Conservation (phyloP, 306 rosid genomes). For the Prunus mongolica region DNA sequence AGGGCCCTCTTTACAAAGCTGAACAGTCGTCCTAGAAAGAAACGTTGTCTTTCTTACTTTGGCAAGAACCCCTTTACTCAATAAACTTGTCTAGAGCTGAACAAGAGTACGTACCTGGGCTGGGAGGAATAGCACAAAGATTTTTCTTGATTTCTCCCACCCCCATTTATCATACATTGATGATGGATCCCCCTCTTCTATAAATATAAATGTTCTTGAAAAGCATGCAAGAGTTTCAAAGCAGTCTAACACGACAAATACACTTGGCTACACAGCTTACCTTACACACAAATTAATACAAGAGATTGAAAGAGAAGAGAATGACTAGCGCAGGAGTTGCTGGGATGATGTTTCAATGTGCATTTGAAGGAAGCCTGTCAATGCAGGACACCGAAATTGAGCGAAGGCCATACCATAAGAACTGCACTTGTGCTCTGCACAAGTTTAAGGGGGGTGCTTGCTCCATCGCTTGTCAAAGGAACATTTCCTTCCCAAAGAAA, state of each 20-base stretch:
- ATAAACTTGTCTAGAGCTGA: neutral
- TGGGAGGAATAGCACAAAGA: neutral
- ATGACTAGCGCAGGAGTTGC: conserved; percentile 40
- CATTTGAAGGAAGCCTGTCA: conserved; percentile 60
- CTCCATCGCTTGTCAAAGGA: neutral
- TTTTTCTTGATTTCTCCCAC: conserved; percentile 8
- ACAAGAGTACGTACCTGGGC: neutral
- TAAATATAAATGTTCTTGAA: neutral
- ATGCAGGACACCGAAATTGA: conserved; percentile 45
- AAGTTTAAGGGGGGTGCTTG: neutral
- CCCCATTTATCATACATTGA: neutral
- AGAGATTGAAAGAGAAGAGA: neutral
- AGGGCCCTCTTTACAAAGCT: no score
- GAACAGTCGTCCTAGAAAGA: neutral
- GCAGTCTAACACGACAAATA: neutral
- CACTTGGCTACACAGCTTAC: neutral
- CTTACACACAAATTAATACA: neutral
- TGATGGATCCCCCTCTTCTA: no score
- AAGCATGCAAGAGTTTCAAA: conserved; percentile 8
- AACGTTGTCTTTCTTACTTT: neutral
- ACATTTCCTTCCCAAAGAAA: conserved; percentile 34
- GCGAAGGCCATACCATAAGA: conserved; percentile 64
- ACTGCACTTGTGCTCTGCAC: conserved; percentile 34
- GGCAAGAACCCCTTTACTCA: neutral
- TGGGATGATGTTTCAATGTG: conserved; percentile 36